Evolutionary conservation across 2,329 filamentous ascomycete genomes (phyloP).

Genomic region (Diaporthe citriasiana): DNA sequence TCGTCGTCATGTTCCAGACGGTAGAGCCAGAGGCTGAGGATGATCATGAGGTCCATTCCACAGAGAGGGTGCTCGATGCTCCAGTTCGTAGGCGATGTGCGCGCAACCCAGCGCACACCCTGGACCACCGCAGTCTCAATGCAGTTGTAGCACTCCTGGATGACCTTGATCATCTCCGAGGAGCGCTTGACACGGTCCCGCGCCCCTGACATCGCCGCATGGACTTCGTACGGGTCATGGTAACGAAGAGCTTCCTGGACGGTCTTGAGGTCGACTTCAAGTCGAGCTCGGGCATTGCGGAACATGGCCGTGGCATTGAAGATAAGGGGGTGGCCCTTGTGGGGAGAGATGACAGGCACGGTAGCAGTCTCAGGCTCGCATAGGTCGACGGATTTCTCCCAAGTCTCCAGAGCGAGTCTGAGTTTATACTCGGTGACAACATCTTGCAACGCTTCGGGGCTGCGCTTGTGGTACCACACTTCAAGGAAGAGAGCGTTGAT

Average conservation of each 20-base stretch:
- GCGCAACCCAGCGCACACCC: constrained; percentile 97
- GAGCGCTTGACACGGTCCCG: constrained; percentile 95
- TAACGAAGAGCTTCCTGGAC: constrained; percentile 97
- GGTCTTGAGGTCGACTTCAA: constrained; percentile 95
- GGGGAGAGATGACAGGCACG: constrained; percentile 91
- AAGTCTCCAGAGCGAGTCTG: constrained; percentile 94
- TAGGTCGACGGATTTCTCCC: constrained; percentile 95
- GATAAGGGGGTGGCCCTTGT: constrained; percentile 95
- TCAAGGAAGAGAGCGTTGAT: constrained; percentile 98
- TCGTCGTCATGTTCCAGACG: constrained; percentile 99
- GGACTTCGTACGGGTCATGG: constrained; percentile 97
- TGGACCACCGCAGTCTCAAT: constrained; percentile 96
- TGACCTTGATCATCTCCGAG: constrained; percentile 98
- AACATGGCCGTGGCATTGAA: constrained; percentile 99
- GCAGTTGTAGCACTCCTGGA: constrained; percentile 97
- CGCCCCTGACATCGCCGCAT: constrained; percentile 94
- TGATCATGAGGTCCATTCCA: constrained; percentile 97
- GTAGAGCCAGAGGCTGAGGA: constrained; percentile 97
- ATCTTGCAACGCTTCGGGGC: constrained; percentile 96
- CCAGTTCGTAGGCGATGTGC: constrained; percentile 98
- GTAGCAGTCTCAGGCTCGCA: constrained; percentile 92
- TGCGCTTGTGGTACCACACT: constrained; percentile 99
- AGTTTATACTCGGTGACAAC: constrained; percentile 99
- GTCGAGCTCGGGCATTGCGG: constrained; percentile 89
- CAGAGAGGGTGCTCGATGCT: constrained; percentile 98